A percentile compares a stretch with the other conserved stretches of the same genome.
Conservation (phyloP, 176 grass and related monocot genomes). For the Lolium perenne region DNA sequence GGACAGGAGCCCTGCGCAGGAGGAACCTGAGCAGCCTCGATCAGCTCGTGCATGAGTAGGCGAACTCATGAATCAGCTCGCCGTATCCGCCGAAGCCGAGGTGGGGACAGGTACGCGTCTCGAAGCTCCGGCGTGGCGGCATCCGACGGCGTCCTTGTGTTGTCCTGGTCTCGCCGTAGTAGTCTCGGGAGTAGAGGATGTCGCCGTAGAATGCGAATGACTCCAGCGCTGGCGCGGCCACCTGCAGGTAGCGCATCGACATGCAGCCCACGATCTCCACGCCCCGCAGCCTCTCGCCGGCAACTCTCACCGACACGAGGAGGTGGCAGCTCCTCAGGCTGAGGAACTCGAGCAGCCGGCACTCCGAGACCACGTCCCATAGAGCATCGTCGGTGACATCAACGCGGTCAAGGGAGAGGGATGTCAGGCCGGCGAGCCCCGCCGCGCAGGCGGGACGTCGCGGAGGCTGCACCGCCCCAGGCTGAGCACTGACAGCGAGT, state of each 20-base stretch:
- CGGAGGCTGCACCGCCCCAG: constrained; percentile 45
- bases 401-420: constrained; percentile 45
- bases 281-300: constrained; percentile 38
- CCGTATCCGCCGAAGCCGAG: too few relatives aligned
- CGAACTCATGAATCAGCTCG: too few relatives aligned
- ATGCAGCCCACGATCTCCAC: constrained; percentile 46
- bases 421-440: constrained; percentile 38
- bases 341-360: constrained; percentile 47
- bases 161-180: background rate
- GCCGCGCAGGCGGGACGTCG: background rate
- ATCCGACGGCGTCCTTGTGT: background rate
- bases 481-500: constrained; percentile 43
- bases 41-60: too few relatives aligned
- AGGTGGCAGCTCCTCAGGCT: constrained; percentile 45
- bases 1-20: constrained; percentile 32
- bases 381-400: constrained; percentile 42
- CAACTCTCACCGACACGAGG: constrained; percentile 28
- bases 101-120: too few relatives aligned
- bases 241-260: background rate
- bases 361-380: constrained; percentile 25
- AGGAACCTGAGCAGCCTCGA: constrained; percentile 55
- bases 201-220: constrained; percentile 51
- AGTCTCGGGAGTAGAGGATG: background rate
- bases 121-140: constrained; percentile 38
- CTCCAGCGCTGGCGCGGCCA: constrained; percentile 44